Conservation (phyloP, 331 rosid species). For the Erythrophleum ivorense region DNA sequence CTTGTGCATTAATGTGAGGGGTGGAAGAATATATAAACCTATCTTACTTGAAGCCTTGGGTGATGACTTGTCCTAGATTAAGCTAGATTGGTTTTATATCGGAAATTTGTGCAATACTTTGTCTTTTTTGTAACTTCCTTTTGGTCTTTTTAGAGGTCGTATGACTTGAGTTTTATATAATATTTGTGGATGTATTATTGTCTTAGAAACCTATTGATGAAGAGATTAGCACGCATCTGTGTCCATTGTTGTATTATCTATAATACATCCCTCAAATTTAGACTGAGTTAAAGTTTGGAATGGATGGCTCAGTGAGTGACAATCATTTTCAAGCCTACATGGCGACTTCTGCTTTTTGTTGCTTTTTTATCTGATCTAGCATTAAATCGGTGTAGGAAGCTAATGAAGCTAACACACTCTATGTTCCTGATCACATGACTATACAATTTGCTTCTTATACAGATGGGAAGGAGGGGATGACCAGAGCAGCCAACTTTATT, state of each 20-base stretch:
- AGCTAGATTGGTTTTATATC: slow-evolving; percentile 14
- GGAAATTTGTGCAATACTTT: slow-evolving; percentile 20
- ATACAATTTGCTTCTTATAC: slow-evolving; percentile 67
- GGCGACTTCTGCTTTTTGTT: too few relatives aligned
- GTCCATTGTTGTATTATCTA: background rate
- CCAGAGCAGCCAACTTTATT: slow-evolving; percentile 79
- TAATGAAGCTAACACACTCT: slow-evolving; percentile 43
- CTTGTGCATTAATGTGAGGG: background rate
- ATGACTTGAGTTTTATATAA: background rate
- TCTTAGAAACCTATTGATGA: slow-evolving; percentile 19
- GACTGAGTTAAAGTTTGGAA: slow-evolving; percentile 14
- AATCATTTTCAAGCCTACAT: too few relatives aligned
- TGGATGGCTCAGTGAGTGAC: background rate
- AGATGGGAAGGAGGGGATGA: slow-evolving; percentile 85
- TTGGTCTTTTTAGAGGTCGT: background rate
- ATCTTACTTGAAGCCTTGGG: slow-evolving; percentile 3
- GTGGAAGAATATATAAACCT: background rate
- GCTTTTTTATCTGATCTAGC: slow-evolving; percentile 16
- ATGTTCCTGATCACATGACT: slow-evolving; percentile 49
- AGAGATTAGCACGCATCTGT: slow-evolving; percentile 5
- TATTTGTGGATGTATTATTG: slow-evolving; percentile 15
- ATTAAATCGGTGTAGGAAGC: slow-evolving; percentile 57
- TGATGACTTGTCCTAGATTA: slow-evolving; percentile 15
- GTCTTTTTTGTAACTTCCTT: background rate
- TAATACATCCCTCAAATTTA: background rate